Evolutionary conservation across 1,139 yeast species (phyloP), one percentile per base, ranked within the genome.

Genomic region (Trichomonascaceae sp.): DNA sequence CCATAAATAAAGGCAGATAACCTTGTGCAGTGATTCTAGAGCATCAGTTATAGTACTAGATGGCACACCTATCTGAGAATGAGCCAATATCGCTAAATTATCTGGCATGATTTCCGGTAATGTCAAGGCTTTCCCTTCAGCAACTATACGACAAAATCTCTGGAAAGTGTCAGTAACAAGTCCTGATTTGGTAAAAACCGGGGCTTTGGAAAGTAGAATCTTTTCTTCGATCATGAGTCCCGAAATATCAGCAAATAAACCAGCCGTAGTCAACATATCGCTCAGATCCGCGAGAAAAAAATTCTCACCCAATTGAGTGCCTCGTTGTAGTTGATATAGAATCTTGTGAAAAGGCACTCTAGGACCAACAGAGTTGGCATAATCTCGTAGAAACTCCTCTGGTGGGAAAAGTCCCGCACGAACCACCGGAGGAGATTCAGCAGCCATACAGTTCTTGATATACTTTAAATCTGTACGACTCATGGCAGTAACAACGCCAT

Each of bases 1-100:
- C 99, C 99, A 93, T 67, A 89, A 73, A 66, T 82, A 91, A 13
- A 88, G 72, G 60, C 85, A 77, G 22, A 88, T 76, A 49, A 82
- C 72, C 60, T 82, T 80, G 71, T 93, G 96, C 59, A 86, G 72
- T 19, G 78, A 78, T 66, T 91, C 98, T 50, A 88, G 74, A 2
- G 56, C 48, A 50, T 61, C 63, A 18, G 60, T 52, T n/a, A 56
- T 55, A 19, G 45, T 32, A 17, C 46, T 49, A 12, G 38, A 39
- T 7, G 55, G 53, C 19, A 53, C 47, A 20, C 55, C 53, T 8
- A 53, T 39, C 51, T 53, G 50, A 10, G 51, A 27, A 9, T 47
- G 45, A 13, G 56, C 57, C 15, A 66, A 59, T 18, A 48, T 51
- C n/a, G 54, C 54, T 13, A 66, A 32, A 9, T 59, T 61, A 2